A percentile compares a stretch with the other conserved stretches of the same genome.
phyloP scores from a whole-genome alignment of 83 land plant genomes.

The Thuja plicata region DNA sequence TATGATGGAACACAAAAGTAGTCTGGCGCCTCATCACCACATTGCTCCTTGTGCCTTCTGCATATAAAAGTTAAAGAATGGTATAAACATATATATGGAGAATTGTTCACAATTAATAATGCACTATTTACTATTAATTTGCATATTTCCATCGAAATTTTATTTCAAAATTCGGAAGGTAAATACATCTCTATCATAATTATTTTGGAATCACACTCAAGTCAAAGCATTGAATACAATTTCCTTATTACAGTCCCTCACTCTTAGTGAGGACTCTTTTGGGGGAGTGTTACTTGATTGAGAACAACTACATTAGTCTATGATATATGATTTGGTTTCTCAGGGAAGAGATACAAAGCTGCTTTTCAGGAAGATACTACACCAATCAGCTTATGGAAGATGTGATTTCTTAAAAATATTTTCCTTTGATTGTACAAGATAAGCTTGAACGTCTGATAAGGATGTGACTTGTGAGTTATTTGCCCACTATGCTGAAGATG shows the following conservation, averaged over 20 bases:
- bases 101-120: not conserved
- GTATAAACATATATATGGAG: not conserved
- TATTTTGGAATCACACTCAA: not conserved
- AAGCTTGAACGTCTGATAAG: not conserved
- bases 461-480: not conserved
- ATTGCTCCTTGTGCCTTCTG: constrained; percentile 22
- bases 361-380: not conserved
- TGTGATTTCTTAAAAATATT: too few species aligned
- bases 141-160: not conserved
- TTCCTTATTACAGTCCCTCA: not conserved
- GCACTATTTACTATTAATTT: not conserved
- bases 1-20: constrained; percentile 72
- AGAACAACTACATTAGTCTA: not conserved
- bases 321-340: not conserved
- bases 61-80: constrained; percentile 2
- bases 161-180: not conserved
- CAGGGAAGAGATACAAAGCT: not conserved
- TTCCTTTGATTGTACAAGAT: not conserved
- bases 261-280: not conserved
- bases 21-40: constrained; percentile 54
- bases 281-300: not conserved
- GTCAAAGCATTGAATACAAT: not conserved
- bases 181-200: not conserved
- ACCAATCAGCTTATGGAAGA: not conserved
- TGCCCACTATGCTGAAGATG: not conserved